Evolutionary conservation across 768 basidiomycete genomes (phyloP).

Genomic region (Chlorophyllum brunneum): DNA sequence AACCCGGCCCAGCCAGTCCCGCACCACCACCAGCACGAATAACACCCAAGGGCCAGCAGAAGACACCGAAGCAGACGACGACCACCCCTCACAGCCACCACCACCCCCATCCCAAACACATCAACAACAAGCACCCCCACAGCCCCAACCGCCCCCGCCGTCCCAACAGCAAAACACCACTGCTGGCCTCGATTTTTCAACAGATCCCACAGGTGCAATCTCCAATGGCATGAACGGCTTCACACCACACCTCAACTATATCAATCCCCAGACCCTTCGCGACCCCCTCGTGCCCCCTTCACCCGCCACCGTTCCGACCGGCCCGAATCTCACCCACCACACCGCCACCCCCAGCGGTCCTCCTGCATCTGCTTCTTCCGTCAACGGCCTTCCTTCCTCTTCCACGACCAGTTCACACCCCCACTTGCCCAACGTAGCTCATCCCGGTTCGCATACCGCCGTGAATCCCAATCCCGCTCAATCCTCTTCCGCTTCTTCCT

Average conservation of each 20-base stretch:
- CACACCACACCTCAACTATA: conserved; percentile 29
- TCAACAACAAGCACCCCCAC: conserved; percentile 11
- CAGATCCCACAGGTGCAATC: conserved; percentile 23
- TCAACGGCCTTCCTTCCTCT: conserved; percentile 4
- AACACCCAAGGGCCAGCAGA: conserved; percentile 25
- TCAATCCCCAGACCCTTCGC: conserved; percentile 38
- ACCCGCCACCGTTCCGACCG: conserved; percentile 21
- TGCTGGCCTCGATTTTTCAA: conserved; percentile 30
- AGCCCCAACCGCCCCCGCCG: conserved; percentile 7
- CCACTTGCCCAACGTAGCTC: conserved; percentile 10
- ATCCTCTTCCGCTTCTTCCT: conserved; percentile 10
- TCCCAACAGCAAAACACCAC: conserved; percentile 18
- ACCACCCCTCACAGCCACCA: conserved; percentile 31
- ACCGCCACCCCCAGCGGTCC: conserved; percentile 3
- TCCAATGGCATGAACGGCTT: conserved; percentile 25
- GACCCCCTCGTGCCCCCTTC: conserved; percentile 25
- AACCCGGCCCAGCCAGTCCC: conserved; percentile 41
- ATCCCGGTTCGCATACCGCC: conserved; percentile 10
- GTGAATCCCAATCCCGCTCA: conserved; percentile 13
- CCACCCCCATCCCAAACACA: conserved; percentile 4
- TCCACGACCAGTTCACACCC: conserved; percentile 4
- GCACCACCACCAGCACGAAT: conserved; percentile 27
- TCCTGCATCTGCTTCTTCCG: conserved; percentile 5
- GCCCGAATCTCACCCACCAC: conserved; percentile 10
- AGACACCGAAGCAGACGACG: conserved; percentile 49